Percentiles rank a stretch among this genome's conserved stretches.
Conservation (phyloP, 768 basidiomycete species). For the Naganishia vaughanmartiniae region DNA sequence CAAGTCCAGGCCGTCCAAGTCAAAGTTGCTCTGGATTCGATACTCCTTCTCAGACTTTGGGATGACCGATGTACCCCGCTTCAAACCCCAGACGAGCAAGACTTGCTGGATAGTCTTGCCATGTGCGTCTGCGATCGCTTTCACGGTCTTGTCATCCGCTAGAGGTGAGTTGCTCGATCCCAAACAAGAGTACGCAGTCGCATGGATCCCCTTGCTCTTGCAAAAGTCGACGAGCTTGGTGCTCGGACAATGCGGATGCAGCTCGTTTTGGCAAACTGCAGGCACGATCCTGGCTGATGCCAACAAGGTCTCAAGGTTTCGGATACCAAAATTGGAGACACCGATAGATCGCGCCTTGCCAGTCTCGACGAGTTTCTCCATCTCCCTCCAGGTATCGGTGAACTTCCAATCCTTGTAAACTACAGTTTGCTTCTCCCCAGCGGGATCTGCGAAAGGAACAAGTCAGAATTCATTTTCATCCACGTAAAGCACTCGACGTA, state of each 20-base stretch:
- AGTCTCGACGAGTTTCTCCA: slow-evolving; percentile 63
- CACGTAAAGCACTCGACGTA: background rate
- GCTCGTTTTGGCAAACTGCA: slow-evolving; percentile 67
- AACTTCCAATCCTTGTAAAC: slow-evolving; percentile 67
- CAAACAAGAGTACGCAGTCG: slow-evolving; percentile 66
- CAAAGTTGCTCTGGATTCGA: slow-evolving; percentile 37
- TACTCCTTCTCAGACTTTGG: slow-evolving; percentile 36
- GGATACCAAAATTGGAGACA: slow-evolving; percentile 70
- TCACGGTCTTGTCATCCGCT: slow-evolving; percentile 40
- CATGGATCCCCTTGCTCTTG: slow-evolving; percentile 60
- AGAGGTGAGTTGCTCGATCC: slow-evolving; percentile 51
- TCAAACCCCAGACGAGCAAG: slow-evolving; percentile 60
- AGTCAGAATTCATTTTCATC: too few species aligned
- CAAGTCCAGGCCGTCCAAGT: slow-evolving; percentile 33
- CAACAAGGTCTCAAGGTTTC: slow-evolving; percentile 67
- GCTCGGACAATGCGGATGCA: slow-evolving; percentile 55
- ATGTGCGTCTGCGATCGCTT: slow-evolving; percentile 46
- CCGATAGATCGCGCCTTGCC: slow-evolving; percentile 56
- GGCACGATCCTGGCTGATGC: slow-evolving; percentile 64
- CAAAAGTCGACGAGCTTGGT: slow-evolving; percentile 61
- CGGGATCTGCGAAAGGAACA: slow-evolving; percentile 19
- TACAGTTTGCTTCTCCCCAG: slow-evolving; percentile 16
- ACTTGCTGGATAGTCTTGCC: slow-evolving; percentile 59
- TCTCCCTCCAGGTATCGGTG: slow-evolving; percentile 73
- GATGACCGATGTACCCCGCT: slow-evolving; percentile 52